phyloP scores from a whole-genome alignment of 129 eudicot genomes.

The Flaveria brownii region DNA sequence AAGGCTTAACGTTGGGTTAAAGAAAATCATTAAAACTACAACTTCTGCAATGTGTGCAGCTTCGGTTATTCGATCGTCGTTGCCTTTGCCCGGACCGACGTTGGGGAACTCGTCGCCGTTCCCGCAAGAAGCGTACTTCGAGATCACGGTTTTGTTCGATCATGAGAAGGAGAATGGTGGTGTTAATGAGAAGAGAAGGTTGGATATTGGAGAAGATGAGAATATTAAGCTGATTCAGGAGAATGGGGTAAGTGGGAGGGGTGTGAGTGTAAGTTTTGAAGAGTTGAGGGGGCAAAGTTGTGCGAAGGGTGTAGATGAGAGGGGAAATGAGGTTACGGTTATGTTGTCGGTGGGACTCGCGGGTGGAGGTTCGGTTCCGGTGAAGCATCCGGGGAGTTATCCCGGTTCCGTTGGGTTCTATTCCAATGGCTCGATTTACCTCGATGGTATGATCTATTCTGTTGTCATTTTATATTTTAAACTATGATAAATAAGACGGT shows the following conservation, averaged over 20 bases:
- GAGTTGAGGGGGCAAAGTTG: conserved; percentile 38
- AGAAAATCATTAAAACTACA: conserved; percentile 8
- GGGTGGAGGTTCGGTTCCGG: background rate
- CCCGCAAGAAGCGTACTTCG: conserved; percentile 71
- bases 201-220: conserved; percentile 49
- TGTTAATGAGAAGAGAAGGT: conserved; percentile 19
- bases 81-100: conserved; percentile 40
- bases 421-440: conserved; percentile 14
- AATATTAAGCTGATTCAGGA: conserved; percentile 54
- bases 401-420: background rate
- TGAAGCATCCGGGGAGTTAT: conserved; percentile 11
- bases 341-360: conserved; percentile 13
- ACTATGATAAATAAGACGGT: no score
- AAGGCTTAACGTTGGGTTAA: conserved; percentile 35
- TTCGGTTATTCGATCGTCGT: conserved; percentile 27
- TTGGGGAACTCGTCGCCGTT: conserved; percentile 34
- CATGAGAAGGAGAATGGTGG: background rate
- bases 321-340: conserved; percentile 30
- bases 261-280: conserved; percentile 37
- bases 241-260: conserved; percentile 28
- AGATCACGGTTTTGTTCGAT: conserved; percentile 54
- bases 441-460: conserved; percentile 62
- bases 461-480: background rate
- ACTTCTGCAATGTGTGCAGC: conserved; percentile 16
- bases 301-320: conserved; percentile 36